Conservation (phyloP, 352 stramenopile genomes). For the Phytophthora kernoviae region DNA sequence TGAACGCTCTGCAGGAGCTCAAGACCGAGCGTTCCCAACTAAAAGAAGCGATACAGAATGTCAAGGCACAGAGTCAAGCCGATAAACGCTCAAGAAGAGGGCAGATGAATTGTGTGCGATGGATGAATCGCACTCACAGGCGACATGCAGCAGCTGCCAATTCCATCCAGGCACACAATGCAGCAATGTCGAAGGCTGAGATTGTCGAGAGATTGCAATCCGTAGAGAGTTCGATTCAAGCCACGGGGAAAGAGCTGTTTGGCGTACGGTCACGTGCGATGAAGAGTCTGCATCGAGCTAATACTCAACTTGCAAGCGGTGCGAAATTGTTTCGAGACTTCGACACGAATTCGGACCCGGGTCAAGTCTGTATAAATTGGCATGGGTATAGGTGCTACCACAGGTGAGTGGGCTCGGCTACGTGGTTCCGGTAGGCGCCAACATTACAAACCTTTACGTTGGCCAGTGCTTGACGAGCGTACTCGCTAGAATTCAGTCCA, state of each 20-base stretch:
- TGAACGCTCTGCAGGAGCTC: slow-evolving; percentile 48
- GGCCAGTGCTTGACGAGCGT: slow-evolving; percentile 64
- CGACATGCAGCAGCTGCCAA: slow-evolving; percentile 42
- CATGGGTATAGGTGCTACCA: slow-evolving; percentile 43
- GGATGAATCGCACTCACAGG: slow-evolving; percentile 67
- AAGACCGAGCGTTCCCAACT: slow-evolving; percentile 55
- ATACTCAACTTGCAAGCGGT: slow-evolving; percentile 43
- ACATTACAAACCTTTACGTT: slow-evolving; percentile 75
- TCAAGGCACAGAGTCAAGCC: slow-evolving; percentile 46
- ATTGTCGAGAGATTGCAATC: slow-evolving; percentile 46
- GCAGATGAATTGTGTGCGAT: slow-evolving; percentile 73
- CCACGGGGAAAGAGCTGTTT: slow-evolving; percentile 52
- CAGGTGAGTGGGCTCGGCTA: slow-evolving; percentile 58
- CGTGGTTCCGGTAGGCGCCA: slow-evolving; percentile 68
- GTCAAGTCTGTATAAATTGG: slow-evolving; percentile 9
- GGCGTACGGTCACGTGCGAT: slow-evolving; percentile 51
- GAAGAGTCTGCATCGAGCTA: slow-evolving; percentile 54
- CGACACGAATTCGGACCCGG: slow-evolving; percentile 1
- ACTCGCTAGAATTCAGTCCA: slow-evolving; percentile 67
- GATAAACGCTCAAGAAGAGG: slow-evolving; percentile 56
- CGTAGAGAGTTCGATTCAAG: slow-evolving; percentile 46
- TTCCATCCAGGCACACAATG: slow-evolving; percentile 40
- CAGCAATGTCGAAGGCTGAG: slow-evolving; percentile 54
- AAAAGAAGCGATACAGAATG: slow-evolving; percentile 51
- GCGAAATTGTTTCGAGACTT: slow-evolving; percentile 44